phyloP scores from a whole-genome alignment of 2,329 filamentous ascomycete genomes.

The Fusarium miscanthi region DNA sequence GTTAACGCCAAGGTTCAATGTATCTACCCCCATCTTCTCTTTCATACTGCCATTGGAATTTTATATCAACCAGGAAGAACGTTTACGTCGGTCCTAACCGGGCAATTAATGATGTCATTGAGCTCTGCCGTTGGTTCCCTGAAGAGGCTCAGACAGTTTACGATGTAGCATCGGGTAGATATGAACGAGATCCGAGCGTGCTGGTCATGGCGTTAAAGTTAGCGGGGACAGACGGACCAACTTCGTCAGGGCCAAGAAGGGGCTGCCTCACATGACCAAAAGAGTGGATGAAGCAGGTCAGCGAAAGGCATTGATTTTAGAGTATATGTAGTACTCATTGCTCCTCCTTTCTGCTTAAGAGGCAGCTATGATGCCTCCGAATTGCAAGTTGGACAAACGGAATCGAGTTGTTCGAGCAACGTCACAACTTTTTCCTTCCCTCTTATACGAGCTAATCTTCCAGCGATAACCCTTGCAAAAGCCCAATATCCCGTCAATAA shows the following conservation, averaged over 20 bases:
- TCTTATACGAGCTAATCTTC: background rate
- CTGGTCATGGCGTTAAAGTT: background rate
- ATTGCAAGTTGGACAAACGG: too few relatives aligned
- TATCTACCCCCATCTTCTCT: too few relatives aligned
- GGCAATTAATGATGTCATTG: background rate
- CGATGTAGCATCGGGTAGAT: background rate
- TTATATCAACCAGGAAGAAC: background rate
- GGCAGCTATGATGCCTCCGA: too few relatives aligned
- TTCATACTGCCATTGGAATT: background rate
- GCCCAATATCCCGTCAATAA: background rate
- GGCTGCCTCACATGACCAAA: background rate
- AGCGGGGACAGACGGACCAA: background rate
- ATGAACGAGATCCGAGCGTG: background rate
- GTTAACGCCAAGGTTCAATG: too few relatives aligned
- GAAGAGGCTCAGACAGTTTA: background rate
- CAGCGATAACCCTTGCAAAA: background rate
- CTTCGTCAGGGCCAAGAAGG: background rate
- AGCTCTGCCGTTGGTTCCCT: background rate
- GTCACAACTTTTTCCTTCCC: background rate
- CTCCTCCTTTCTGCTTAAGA: too few relatives aligned
- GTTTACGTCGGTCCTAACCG: background rate
- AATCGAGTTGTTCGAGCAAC: background rate
- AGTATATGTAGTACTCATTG: too few relatives aligned
- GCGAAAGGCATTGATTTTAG: accelerated
- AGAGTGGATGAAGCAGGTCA: background rate